Conservation (phyloP, 1,284 basidiomycete species). For the Irpex lacteus region DNA sequence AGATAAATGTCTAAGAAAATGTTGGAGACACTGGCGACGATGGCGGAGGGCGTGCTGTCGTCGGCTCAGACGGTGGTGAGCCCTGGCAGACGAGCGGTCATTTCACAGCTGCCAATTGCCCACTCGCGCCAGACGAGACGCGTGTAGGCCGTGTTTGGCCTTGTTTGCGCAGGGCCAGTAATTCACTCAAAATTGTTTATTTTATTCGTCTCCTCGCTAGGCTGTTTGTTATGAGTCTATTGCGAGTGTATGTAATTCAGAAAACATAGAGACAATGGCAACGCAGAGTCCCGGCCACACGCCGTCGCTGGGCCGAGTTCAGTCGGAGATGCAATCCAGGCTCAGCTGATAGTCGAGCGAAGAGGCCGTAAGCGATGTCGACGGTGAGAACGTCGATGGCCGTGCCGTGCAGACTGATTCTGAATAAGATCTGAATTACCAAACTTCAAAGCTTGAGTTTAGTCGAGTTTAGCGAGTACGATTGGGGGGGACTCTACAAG, state of each 20-base stretch:
- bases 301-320: not conserved
- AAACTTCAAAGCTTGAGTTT: too few species aligned
- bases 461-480: too few species aligned
- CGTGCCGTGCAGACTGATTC: too few species aligned
- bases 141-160: slow-evolving; percentile 7
- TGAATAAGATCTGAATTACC: too few species aligned
- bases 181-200: too few species aligned
- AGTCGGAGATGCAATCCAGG: not conserved
- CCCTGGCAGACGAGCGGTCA: slow-evolving; percentile 22
- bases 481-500: not conserved
- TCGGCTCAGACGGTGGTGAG: slow-evolving; percentile 22
- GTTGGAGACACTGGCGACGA: slow-evolving; percentile 3
- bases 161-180: slow-evolving; percentile 2
- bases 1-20: not conserved
- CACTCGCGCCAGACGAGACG: slow-evolving; percentile 3
- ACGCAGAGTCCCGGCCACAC: too few species aligned
- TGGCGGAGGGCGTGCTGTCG: slow-evolving; percentile 11
- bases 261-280: too few species aligned
- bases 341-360: not conserved
- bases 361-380: not conserved
- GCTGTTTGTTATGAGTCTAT: too few species aligned
- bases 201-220: too few species aligned
- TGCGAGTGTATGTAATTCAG: too few species aligned
- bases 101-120: slow-evolving; percentile 15
- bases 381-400: not conserved